Evolutionary conservation across 345 rosid genomes (phyloP).

Genomic region (Hypericum perforatum): DNA sequence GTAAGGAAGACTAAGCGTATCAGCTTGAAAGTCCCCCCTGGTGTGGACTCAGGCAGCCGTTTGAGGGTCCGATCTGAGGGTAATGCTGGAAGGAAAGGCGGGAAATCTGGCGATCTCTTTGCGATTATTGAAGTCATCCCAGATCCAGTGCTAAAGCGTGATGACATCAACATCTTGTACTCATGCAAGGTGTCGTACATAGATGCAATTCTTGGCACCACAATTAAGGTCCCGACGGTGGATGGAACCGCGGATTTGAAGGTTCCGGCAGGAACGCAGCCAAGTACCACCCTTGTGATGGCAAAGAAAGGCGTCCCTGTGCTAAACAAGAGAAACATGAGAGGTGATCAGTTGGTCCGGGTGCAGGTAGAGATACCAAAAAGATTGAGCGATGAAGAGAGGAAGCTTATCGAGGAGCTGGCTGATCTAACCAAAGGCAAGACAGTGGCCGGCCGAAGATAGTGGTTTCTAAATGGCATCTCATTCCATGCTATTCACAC

Average conservation of each 20-base stretch:
- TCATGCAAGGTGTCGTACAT: conserved; percentile 82
- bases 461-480: neutral
- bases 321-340: conserved; percentile 73
- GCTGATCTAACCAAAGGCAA: conserved; percentile 84
- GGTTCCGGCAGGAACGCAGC: conserved; percentile 93
- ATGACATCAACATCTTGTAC: conserved; percentile 74
- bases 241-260: conserved; percentile 92
- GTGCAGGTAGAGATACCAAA: conserved; percentile 98
- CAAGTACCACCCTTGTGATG: conserved; percentile 88
- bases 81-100: conserved; percentile 88
- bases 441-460: conserved; percentile 47
- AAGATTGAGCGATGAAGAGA: conserved; percentile 78
- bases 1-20: conserved; percentile 81
- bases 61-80: conserved; percentile 94
- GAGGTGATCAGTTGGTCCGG: conserved; percentile 94
- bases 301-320: conserved; percentile 91
- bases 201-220: conserved; percentile 88
- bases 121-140: conserved; percentile 76
- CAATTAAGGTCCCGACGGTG: conserved; percentile 76
- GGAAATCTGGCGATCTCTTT: conserved; percentile 91
- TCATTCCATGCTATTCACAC: too few species aligned
- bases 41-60: conserved; percentile 93
- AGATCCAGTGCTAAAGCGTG: conserved; percentile 76
- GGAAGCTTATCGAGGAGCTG: conserved; percentile 76
- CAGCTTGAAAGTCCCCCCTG: conserved; percentile 88